Conservation (phyloP, 352 stramenopile species). For the Plasmopara muralis region DNA sequence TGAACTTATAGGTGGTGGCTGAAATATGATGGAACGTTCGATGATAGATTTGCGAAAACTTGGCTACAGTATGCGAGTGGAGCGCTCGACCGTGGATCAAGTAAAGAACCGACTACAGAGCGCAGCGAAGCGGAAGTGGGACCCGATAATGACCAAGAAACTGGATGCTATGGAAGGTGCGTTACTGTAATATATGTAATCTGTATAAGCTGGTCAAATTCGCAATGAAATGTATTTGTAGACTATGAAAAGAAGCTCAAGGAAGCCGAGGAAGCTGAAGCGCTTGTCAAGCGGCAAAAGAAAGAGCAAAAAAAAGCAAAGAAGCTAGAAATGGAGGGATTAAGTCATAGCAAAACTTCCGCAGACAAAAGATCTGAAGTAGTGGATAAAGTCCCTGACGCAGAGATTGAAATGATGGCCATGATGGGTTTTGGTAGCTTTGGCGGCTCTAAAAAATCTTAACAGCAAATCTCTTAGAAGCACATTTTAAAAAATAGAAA, state of each 20-base stretch:
- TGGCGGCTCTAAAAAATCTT: conserved; percentile 66
- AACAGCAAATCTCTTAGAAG: not conserved
- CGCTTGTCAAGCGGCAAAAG: conserved; percentile 60
- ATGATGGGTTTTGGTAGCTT: conserved; percentile 91
- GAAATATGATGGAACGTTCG: not conserved
- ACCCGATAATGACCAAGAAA: conserved; percentile 77
- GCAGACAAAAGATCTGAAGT: conserved; percentile 16
- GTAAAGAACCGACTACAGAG: conserved; percentile 84
- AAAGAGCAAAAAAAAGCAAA: conserved; percentile 71
- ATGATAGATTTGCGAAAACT: conserved; percentile 80
- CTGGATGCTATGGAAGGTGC: conserved; percentile 67
- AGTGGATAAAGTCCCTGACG: conserved; percentile 12
- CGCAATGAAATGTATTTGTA: conserved; percentile 10
- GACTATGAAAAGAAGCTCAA: conserved; percentile 86
- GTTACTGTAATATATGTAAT: conserved; percentile 1
- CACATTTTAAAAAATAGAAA: too few species aligned
- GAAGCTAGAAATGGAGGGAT: conserved; percentile 25
- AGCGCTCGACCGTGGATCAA: conserved; percentile 78
- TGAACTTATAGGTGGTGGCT: not conserved
- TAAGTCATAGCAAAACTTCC: conserved; percentile 2
- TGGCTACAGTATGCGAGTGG: conserved; percentile 89
- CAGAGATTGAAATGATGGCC: conserved; percentile 84
- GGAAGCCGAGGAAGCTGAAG: conserved; percentile 57
- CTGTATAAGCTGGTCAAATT: not conserved
- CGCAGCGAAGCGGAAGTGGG: conserved; percentile 76